Evolutionary conservation across 169 alveolate species (phyloP).

Genomic region (Pseudocohnilembus persalinus): DNA sequence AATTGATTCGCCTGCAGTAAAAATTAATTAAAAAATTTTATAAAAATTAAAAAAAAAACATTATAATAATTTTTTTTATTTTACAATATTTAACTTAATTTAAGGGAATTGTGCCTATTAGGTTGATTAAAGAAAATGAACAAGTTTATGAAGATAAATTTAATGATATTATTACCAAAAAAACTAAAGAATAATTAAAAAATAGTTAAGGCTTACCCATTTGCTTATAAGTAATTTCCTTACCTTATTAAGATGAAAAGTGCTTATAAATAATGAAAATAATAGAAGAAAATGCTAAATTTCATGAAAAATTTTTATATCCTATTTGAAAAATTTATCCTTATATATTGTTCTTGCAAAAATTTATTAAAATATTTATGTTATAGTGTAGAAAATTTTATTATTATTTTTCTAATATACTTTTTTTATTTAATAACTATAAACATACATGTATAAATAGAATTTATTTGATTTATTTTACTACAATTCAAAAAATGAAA

Average conservation of each 20-base stretch:
- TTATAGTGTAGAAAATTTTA: no score
- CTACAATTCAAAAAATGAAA: no score
- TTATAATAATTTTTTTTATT: background rate
- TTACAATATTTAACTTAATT: background rate
- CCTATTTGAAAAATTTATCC: background rate
- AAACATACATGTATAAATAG: no score
- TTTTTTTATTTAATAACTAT: no score
- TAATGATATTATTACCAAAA: slow-evolving; percentile 22
- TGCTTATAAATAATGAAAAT: slow-evolving; percentile 12
- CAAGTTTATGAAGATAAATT: slow-evolving; percentile 21
- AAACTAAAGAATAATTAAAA: background rate
- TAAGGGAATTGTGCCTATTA: slow-evolving; percentile 41
- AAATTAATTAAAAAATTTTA: background rate
- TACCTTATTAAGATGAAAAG: slow-evolving; percentile 16
- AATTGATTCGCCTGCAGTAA: slow-evolving; percentile 51
- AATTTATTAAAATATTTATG: no score
- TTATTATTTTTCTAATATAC: no score
- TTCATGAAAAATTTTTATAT: slow-evolving; percentile 3
- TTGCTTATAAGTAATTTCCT: background rate
- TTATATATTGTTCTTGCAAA: no score
- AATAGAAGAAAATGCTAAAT: slow-evolving; percentile 17
- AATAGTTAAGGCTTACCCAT: slow-evolving; percentile 4
- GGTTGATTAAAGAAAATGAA: slow-evolving; percentile 9
- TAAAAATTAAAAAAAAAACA: background rate
- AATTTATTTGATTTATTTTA: no score